phyloP scores from a whole-genome alignment of 2,329 filamentous ascomycete species.

The Neopestalotiopsis sp. region DNA sequence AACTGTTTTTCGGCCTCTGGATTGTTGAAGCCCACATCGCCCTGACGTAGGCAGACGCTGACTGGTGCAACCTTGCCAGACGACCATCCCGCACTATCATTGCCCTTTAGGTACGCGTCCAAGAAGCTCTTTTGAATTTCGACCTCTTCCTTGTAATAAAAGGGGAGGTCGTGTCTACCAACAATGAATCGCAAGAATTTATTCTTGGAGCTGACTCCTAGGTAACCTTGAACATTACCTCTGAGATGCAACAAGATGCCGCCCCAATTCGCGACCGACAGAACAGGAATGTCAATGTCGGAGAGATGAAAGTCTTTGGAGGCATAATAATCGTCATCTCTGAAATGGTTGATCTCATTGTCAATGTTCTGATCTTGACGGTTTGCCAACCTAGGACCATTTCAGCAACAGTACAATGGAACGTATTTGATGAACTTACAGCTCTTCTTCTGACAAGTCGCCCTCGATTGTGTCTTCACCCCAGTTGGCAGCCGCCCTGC shows the following conservation, averaged over 20 bases:
- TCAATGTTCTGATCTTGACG: no score
- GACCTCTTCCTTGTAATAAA: conserved; percentile 73
- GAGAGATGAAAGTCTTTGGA: conserved; percentile 67
- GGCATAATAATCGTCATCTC: conserved; percentile 67
- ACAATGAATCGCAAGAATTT: conserved; percentile 74
- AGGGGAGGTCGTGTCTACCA: conserved; percentile 73
- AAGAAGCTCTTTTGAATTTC: conserved; percentile 71
- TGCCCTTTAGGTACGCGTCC: conserved; percentile 71
- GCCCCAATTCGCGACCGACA: conserved; percentile 74
- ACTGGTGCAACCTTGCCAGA: background rate
- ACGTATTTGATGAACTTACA: conserved; percentile 47
- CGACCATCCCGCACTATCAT: conserved; percentile 66
- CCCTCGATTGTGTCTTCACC: conserved; percentile 61
- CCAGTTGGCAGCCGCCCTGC: conserved; percentile 27
- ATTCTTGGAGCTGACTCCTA: conserved; percentile 65
- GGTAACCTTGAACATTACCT: conserved; percentile 71
- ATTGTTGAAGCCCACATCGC: conserved; percentile 70
- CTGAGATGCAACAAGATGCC: conserved; percentile 72
- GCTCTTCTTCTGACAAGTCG: conserved; percentile 56
- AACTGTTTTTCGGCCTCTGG: conserved; percentile 62
- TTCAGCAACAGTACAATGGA: conserved; percentile 22
- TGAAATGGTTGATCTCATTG: conserved; percentile 49
- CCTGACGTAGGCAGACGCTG: conserved; percentile 31
- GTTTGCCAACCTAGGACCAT: no score
- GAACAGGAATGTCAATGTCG: conserved; percentile 70